Evolutionary conservation across 2,329 filamentous ascomycete species (phyloP).

Genomic region (Colletotrichum tropicicola): DNA sequence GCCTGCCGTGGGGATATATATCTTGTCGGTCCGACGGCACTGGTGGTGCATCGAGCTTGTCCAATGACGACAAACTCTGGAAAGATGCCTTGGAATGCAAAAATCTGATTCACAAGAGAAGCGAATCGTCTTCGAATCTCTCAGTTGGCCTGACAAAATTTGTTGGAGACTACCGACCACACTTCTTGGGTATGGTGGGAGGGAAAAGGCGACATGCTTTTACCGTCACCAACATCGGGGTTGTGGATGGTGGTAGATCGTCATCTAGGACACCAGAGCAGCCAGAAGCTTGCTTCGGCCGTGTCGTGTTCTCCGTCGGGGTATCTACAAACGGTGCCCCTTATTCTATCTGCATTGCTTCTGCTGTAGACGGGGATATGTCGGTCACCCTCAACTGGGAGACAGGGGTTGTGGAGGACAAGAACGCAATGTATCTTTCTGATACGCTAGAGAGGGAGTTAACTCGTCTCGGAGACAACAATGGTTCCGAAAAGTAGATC

Average conservation of each 20-base stretch:
- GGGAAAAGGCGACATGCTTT: not conserved
- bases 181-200: not conserved
- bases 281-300: not conserved
- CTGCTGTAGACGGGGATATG: not conserved
- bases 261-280: not conserved
- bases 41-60: not conserved
- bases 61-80: not conserved
- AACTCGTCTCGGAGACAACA: too few relatives aligned
- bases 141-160: not conserved
- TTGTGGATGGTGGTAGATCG: not conserved
- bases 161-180: not conserved
- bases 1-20: not conserved
- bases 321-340: not conserved
- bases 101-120: not conserved
- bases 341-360: not conserved
- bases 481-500: not conserved
- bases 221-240: not conserved
- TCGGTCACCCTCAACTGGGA: not conserved
- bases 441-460: not conserved
- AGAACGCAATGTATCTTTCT: not conserved
- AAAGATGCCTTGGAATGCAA: not conserved
- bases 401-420: not conserved
- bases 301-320: not conserved
- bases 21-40: not conserved
- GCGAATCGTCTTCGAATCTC: not conserved